Evolutionary conservation across 1,139 yeast genomes (phyloP).

Genomic region (Candida tropicalis): DNA sequence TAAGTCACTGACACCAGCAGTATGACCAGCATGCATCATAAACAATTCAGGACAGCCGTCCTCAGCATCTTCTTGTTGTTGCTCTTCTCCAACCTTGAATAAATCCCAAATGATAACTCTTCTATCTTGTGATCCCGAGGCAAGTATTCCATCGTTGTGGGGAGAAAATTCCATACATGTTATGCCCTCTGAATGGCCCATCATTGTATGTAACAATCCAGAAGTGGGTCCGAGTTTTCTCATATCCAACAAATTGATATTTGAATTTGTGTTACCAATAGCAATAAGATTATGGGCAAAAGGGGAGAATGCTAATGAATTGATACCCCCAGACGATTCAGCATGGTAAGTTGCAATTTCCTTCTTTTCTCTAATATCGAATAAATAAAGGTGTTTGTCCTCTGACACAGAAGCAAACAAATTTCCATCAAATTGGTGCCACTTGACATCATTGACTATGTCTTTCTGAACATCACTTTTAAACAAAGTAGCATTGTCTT

Average conservation of each 20-base stretch:
- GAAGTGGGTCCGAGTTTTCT: constrained; percentile 38
- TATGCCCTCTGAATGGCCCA: constrained; percentile 75
- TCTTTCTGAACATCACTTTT: constrained; percentile 40
- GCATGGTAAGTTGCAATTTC: constrained; percentile 35
- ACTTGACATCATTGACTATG: constrained; percentile 74
- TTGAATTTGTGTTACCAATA: constrained; percentile 70
- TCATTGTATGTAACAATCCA: constrained; percentile 62
- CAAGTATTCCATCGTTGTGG: constrained; percentile 68
- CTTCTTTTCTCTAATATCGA: constrained; percentile 39
- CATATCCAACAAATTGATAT: constrained; percentile 61
- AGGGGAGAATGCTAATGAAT: constrained; percentile 66
- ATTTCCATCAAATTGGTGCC: constrained; percentile 56
- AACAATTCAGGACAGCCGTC: constrained; percentile 82
- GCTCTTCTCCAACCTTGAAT: constrained; percentile 73
- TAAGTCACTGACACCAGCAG: constrained; percentile 72
- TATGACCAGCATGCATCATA: constrained; percentile 89
- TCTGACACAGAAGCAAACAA: constrained; percentile 74
- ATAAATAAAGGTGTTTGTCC: constrained; percentile 50
- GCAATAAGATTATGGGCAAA: constrained; percentile 62
- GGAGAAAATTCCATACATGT: constrained; percentile 75
- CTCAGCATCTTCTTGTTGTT: constrained; percentile 73
- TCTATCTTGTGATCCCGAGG: constrained; percentile 73
- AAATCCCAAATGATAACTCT: constrained; percentile 77
- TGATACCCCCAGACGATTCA: constrained; percentile 49
- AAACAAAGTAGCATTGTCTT: constrained; percentile 13